Conservation (phyloP, 805 yeast species). For the Candida silvatica region DNA sequence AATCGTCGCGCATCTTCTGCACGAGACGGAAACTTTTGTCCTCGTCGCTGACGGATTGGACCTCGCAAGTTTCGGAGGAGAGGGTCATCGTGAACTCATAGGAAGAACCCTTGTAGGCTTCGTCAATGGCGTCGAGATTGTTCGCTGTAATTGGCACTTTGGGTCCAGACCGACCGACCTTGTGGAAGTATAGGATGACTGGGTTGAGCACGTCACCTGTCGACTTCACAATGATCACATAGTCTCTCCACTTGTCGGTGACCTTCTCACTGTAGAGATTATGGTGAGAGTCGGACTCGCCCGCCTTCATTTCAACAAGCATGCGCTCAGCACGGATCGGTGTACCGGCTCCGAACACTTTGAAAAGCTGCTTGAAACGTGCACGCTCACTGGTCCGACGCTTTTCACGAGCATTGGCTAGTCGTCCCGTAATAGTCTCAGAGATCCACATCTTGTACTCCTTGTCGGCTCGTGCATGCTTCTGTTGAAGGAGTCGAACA, state of each 20-base stretch:
- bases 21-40: conserved; percentile 64
- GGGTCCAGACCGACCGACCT: conserved; percentile 19
- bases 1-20: conserved; percentile 3
- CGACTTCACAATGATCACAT: conserved; percentile 60
- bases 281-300: conserved; percentile 17
- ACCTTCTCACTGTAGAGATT: conserved; percentile 43
- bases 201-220: conserved; percentile 46
- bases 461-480: too few relatives aligned
- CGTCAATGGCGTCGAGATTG: conserved; percentile 3
- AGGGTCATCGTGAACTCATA: conserved; percentile 11
- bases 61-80: conserved; percentile 19
- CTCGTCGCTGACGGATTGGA: conserved; percentile 51
- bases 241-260: conserved; percentile 73
- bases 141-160: not conserved
- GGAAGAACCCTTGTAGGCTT: conserved; percentile 9
- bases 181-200: conserved; percentile 54
- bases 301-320: conserved; percentile 40
- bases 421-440: too few relatives aligned
- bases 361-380: conserved; percentile 20
- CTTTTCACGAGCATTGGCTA: too few relatives aligned
- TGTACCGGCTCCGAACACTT: conserved; percentile 42
- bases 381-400: not conserved
- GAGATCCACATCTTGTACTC: too few relatives aligned
- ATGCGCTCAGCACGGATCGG: conserved; percentile 59
- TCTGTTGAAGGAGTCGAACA: too few relatives aligned